Conservation (phyloP, 148 eudicot species). For the Nepenthes mirabilis region DNA sequence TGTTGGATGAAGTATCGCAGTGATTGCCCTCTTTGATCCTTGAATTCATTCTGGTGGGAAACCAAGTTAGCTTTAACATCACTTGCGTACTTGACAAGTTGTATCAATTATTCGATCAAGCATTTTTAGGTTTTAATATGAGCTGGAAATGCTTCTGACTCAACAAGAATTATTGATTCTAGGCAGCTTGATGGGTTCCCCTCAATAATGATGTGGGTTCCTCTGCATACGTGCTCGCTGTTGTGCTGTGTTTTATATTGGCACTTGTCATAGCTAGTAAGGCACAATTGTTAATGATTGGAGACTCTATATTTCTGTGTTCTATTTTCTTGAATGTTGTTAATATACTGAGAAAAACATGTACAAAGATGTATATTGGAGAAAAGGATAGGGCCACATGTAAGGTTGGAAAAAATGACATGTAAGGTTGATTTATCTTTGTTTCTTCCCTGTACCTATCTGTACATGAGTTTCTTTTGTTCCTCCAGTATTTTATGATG, state of each 20-base stretch:
- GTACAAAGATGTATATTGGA: too few relatives aligned
- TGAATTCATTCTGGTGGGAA: conserved; percentile 52
- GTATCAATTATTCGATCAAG: conserved; percentile 40
- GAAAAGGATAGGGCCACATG: too few relatives aligned
- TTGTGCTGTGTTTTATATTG: not conserved
- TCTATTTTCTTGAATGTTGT: too few relatives aligned
- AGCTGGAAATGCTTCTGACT: conserved; percentile 32
- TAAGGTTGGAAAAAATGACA: too few relatives aligned
- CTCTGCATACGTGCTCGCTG: not conserved
- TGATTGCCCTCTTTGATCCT: conserved; percentile 13
- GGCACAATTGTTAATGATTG: too few relatives aligned
- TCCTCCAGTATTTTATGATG: too few relatives aligned
- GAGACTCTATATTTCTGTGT: too few relatives aligned
- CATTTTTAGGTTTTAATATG: conserved; percentile 51
- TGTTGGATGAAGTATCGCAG: not conserved
- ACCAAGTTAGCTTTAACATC: conserved; percentile 70
- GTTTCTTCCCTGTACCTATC: too few relatives aligned
- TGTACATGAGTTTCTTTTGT: too few relatives aligned
- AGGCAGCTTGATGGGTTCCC: conserved; percentile 71
- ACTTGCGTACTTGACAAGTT: conserved; percentile 49
- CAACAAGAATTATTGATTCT: conserved; percentile 30
- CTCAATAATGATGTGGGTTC: conserved; percentile 3
- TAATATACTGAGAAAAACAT: too few relatives aligned
- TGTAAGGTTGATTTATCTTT: too few relatives aligned
- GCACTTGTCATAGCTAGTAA: not conserved